Conservation (phyloP, 768 basidiomycete genomes). For the Russula dissimulans region DNA sequence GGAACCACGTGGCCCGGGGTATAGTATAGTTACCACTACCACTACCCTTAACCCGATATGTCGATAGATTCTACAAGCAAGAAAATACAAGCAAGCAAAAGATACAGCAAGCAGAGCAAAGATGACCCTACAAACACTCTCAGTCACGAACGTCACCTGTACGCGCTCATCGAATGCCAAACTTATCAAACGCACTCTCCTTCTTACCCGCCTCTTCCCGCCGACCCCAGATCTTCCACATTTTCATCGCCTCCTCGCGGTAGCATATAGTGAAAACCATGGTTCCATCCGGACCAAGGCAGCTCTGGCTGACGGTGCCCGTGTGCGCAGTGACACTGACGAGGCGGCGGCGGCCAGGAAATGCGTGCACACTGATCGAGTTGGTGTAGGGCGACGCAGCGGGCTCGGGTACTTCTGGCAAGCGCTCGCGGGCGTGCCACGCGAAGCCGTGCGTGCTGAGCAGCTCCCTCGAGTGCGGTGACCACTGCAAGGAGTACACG, state of each 20-base stretch:
- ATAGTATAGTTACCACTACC: too few relatives aligned
- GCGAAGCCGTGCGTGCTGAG: slow-evolving; percentile 53
- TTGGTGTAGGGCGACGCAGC: slow-evolving; percentile 28
- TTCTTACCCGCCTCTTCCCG: slow-evolving; percentile 11
- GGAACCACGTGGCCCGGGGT: not conserved
- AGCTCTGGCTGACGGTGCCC: slow-evolving; percentile 48
- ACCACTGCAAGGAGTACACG: slow-evolving; percentile 54
- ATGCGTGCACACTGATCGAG: slow-evolving; percentile 42
- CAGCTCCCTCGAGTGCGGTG: slow-evolving; percentile 48
- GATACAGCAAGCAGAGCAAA: slow-evolving; percentile 12
- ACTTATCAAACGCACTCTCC: slow-evolving; percentile 19
- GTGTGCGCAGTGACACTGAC: slow-evolving; percentile 49
- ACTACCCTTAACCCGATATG: not conserved
- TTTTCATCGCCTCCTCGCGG: slow-evolving; percentile 58
- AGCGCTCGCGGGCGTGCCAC: slow-evolving; percentile 21
- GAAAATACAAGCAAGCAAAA: not conserved
- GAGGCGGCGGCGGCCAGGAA: slow-evolving; percentile 43
- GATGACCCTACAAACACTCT: not conserved
- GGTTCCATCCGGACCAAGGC: slow-evolving; percentile 54
- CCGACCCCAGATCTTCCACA: slow-evolving; percentile 57
- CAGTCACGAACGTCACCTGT: not conserved
- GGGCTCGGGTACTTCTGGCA: slow-evolving; percentile 13
- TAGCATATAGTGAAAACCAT: slow-evolving; percentile 56
- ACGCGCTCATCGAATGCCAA: slow-evolving; percentile 14
- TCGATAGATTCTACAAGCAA: not conserved